A percentile compares a stretch with the other conserved stretches of the same genome.
Evolutionary conservation across 768 basidiomycete species (phyloP).

Genomic region (Chalciporus pseudorubinellus): DNA sequence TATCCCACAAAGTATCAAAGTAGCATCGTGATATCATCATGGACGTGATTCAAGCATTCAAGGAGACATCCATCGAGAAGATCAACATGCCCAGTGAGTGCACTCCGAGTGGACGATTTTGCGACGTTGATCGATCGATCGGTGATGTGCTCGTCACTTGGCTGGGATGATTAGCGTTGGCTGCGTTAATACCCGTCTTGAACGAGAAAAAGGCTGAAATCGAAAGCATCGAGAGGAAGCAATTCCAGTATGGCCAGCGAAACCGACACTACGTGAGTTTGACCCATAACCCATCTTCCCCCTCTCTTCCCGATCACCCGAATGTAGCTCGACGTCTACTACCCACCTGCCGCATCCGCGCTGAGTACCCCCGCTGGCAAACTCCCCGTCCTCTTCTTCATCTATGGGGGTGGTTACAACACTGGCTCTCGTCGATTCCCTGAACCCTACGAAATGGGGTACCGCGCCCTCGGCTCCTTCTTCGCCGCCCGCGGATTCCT

Average conservation of each 20-base stretch:
- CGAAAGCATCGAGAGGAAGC: slow-evolving; percentile 44
- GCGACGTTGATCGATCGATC: slow-evolving; percentile 6
- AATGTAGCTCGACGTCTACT: slow-evolving; percentile 64
- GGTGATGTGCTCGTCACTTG: neutral
- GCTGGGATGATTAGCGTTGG: slow-evolving; percentile 36
- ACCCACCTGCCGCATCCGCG: slow-evolving; percentile 38
- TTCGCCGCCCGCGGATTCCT: slow-evolving; percentile 59
- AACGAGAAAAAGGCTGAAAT: slow-evolving; percentile 48
- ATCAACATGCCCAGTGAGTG: slow-evolving; percentile 37
- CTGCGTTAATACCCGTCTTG: slow-evolving; percentile 49
- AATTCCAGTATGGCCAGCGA: slow-evolving; percentile 52
- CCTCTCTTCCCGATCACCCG: neutral
- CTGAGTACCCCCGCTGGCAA: slow-evolving; percentile 24
- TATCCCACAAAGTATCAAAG: neutral
- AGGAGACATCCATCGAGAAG: slow-evolving; percentile 30
- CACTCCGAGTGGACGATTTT: neutral
- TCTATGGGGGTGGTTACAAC: slow-evolving; percentile 67
- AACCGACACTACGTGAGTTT: slow-evolving; percentile 39
- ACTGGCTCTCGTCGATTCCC: slow-evolving; percentile 48
- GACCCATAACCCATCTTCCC: neutral
- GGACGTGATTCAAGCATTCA: slow-evolving; percentile 35
- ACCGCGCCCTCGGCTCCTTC: slow-evolving; percentile 58
- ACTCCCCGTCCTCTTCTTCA: slow-evolving; percentile 56
- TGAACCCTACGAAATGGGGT: slow-evolving; percentile 48
- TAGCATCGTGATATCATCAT: slow-evolving; percentile 21